Evolutionary conservation across 768 basidiomycete species (phyloP), one percentile per base, ranked within the genome.

Genomic region (Paxillus involutus): DNA sequence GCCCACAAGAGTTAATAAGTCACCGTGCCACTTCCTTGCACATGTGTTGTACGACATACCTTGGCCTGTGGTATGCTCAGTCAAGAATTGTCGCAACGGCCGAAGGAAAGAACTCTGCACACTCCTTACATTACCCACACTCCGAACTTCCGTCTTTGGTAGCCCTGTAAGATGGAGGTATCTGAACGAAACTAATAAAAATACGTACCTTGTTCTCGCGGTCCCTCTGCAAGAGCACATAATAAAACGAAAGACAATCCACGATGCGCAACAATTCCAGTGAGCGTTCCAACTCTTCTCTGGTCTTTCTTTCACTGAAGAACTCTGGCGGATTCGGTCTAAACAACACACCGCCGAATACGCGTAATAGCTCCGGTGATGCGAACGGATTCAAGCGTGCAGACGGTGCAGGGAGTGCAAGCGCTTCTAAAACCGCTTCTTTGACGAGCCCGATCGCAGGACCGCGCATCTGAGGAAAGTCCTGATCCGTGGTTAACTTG

Each of bases 361-460:
- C 72, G 39, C 77, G 76, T 41, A 90, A 59, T 51, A 91, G 77
- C 21, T 75, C 56, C 0, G 80, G 75, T 2, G 85, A 82, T 0
- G 78, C 77, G 51, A 91, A 86, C 1, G 79, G 57, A 37, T 77
- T 78, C 26, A 68, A 60, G 33, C 53, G 39, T 41, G 57, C 57
- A 3, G 39, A 49, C 26, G 48, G 41, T 4, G 58, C 16, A 6
- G 65, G 62, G 11, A 71, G 58, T 9, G 79, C 56, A 2, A 80
- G 67, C 0, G 76, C 80, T 46, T 85, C 79, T 11, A 91, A 65
- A 1, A 85, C 70, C 1, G 82, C 80, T 47, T 91, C 87, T 64
- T 86, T 88, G 1, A 89, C 76, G 2, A 91, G 73, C 0, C 85
- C 84, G 0, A 91, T 75, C 0, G 85, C 80, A 1, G 88, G 85